Base-by-base conservation (phyloP, 768 basidiomycete genomes). In the Serpula lacrymans region DNA sequence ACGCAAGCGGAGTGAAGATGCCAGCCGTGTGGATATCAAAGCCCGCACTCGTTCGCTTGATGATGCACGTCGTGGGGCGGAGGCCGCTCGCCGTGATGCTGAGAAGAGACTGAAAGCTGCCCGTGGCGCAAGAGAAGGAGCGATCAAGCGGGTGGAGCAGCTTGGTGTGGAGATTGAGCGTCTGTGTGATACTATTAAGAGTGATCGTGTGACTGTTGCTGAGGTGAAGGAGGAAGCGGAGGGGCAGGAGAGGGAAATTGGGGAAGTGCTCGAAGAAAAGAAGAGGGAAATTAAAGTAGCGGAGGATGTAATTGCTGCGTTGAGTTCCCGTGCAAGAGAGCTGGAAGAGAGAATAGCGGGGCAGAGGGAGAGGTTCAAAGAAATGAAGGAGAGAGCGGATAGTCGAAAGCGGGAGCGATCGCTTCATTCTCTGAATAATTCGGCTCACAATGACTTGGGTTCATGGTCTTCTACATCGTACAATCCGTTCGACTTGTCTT, bases 21-120 rank as follows among this genome's bases (percentile, higher is more conserved):
- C 71, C 3, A 75, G 77, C 17, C 78, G 88, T 37, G 63, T 75
- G 17, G 93, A 96, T 55, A 67, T 88, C 41, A 93, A 91, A 61
- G 61, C 74, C n/a, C 82, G 84, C 35, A 88, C 87, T 34, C 95
- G 94, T 64, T 60, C 71, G 2, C 68, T 97, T 2, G 95, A 99
- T 50, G 95, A 99, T 58, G 68, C 79, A 39, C 88, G 84, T 62
- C 82, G 95, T 23, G 69, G 69, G 21, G 90, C 92, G 9, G 96
- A 99, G 63, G 70, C 77, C 37, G 63, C 71, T 37, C 86, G 81
- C 57, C 75, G 81, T 32, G 94, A 97, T 34, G 90, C 85, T 4
- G 95, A 98, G 64, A 92, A 88, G 69, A 82, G 82, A 50, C 72
- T 94, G 44, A 86, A 82, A 52, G 69, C 73, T n/a, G 80, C 78